Conservation (phyloP, 441 rosid genomes). For the Corymbia calophylla region DNA sequence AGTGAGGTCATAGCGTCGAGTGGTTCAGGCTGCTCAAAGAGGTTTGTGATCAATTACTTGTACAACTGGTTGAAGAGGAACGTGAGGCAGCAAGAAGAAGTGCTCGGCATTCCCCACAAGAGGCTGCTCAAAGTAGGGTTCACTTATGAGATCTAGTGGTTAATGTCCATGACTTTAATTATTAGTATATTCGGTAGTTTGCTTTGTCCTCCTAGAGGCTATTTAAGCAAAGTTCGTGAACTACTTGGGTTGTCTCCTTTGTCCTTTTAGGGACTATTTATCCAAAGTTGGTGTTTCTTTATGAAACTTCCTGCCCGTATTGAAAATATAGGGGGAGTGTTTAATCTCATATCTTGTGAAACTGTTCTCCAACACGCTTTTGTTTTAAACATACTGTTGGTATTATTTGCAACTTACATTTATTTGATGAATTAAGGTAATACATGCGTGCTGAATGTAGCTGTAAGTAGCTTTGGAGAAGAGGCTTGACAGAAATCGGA, state of each 20-base stretch:
- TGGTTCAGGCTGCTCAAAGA: neutral
- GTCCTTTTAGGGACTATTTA: neutral
- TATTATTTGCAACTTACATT: neutral
- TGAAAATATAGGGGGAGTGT: neutral
- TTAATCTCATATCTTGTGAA: neutral
- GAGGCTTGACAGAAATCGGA: neutral
- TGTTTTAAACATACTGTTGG: neutral
- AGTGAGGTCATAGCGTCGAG: neutral
- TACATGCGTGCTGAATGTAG: neutral
- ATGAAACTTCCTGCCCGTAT: neutral
- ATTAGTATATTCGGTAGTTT: neutral
- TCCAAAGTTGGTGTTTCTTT: neutral
- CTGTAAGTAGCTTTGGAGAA: neutral
- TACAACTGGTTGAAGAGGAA: neutral
- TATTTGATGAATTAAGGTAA: neutral
- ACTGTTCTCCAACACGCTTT: neutral
- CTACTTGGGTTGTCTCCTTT: neutral
- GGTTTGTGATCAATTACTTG: neutral
- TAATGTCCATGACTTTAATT: neutral
- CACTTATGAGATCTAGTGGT: neutral
- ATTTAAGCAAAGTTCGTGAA: neutral
- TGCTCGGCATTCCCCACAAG: neutral
- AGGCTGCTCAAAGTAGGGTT: conserved; percentile 4
- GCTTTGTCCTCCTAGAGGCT: neutral
- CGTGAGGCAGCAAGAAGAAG: neutral